Percentiles rank a stretch among this genome's conserved stretches.
These are phyloP conservation scores for Tilletiopsis washingtonensis DNA, from an alignment of 1,284 basidiomycete species.

Conservation along the genomic window DNA sequence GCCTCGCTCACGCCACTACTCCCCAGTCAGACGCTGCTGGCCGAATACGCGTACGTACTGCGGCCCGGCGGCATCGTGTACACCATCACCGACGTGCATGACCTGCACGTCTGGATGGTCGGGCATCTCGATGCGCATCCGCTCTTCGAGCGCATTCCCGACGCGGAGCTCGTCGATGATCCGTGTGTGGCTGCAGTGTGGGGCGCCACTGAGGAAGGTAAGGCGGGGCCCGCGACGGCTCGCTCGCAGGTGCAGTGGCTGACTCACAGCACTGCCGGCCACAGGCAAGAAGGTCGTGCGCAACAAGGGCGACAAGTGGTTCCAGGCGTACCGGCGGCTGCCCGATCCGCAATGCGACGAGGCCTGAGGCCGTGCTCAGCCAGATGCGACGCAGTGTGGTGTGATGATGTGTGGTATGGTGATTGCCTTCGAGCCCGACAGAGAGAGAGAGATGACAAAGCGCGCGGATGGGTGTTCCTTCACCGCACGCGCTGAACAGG, in stretches of 20 bases:
- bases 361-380: no score
- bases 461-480: no score
- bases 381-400: no score
- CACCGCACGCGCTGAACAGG: no score
- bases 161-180: slow-evolving; percentile 58
- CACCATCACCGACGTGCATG: slow-evolving; percentile 93
- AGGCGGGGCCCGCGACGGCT: no score
- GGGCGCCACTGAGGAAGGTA: slow-evolving; percentile 69
- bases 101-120: slow-evolving; percentile 93
- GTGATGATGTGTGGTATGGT: no score
- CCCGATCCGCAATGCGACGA: slow-evolving; percentile 20
- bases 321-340: slow-evolving; percentile 64
- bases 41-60: slow-evolving; percentile 84
- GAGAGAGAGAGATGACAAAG: no score
- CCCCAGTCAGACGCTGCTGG: slow-evolving; percentile 81
- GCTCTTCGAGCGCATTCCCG: slow-evolving; percentile 71
- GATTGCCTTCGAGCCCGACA: no score
- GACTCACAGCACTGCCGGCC: no score
- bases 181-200: slow-evolving; percentile 39
- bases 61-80: slow-evolving; percentile 87
- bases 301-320: slow-evolving; percentile 80
- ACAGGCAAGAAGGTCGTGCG: slow-evolving; percentile 84
- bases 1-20: slow-evolving; percentile 49
- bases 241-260: no score
- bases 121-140: slow-evolving; percentile 77